These are phyloP conservation scores for Dujonia santamariae DNA, from an alignment of 1,139 yeast species.

Conservation along the genomic window DNA sequence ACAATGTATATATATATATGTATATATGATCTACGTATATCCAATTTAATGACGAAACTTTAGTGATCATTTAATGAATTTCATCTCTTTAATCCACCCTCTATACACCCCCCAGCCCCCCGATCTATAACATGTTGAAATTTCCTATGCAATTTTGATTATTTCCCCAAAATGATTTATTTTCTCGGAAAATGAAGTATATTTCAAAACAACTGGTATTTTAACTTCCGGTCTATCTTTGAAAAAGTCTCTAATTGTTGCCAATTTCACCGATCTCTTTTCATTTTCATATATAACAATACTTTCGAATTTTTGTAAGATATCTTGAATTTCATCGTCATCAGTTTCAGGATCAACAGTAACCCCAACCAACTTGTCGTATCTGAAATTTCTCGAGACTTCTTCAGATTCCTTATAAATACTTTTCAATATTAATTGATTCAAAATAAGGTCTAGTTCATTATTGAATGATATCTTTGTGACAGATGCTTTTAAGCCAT, in stretches of 20 bases:
- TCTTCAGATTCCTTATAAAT: conserved; percentile 57
- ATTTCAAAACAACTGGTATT: conserved; percentile 1
- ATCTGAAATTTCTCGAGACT: conserved; percentile 34
- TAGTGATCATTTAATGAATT: not conserved
- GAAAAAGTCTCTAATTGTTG: conserved; percentile 11
- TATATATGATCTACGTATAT: not conserved
- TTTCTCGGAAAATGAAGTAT: conserved; percentile 7
- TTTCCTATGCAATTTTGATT: too few species aligned
- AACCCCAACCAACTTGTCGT: conserved; percentile 41
- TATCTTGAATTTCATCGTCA: conserved; percentile 7
- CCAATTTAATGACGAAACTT: not conserved
- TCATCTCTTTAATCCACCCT: too few species aligned
- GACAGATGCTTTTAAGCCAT: conserved; percentile 62
- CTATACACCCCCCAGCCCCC: too few species aligned
- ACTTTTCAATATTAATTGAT: conserved; percentile 58
- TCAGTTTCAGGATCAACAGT: conserved; percentile 29
- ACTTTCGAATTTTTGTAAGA: conserved; percentile 23
- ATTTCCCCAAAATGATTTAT: conserved; percentile 8
- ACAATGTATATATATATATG: not conserved
- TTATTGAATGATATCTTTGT: conserved; percentile 64
- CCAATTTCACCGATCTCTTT: conserved; percentile 3
- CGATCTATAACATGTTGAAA: too few species aligned
- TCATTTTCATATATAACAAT: conserved; percentile 15
- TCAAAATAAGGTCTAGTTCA: conserved; percentile 56
- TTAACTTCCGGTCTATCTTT: conserved; percentile 12